phyloP scores from a whole-genome alignment of 2,329 filamentous ascomycete genomes.

The Paramyrothecium roridum region DNA sequence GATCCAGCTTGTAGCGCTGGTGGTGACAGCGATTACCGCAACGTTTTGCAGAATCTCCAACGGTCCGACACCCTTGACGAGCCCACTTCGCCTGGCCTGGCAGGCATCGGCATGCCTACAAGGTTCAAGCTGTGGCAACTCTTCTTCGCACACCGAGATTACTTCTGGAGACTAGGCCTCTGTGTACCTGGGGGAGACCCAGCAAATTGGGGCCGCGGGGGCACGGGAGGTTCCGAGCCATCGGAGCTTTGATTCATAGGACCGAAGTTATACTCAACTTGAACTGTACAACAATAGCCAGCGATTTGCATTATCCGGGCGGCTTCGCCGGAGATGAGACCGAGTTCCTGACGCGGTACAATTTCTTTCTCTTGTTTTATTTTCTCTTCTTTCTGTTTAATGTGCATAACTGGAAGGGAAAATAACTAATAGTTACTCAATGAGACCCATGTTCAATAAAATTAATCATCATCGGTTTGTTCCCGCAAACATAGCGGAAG shows the following conservation, averaged over 20 bases:
- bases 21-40: slow-evolving; percentile 36
- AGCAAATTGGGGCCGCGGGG: slow-evolving; percentile 59
- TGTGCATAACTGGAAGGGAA: too few relatives aligned
- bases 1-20: slow-evolving; percentile 72
- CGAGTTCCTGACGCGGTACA: too few relatives aligned
- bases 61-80: slow-evolving; percentile 16
- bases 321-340: too few relatives aligned
- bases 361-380: too few relatives aligned
- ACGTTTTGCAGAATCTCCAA: slow-evolving; percentile 17
- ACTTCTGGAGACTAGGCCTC: slow-evolving; percentile 90
- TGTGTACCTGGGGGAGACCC: slow-evolving; percentile 81
- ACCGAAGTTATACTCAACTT: too few relatives aligned
- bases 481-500: too few relatives aligned
- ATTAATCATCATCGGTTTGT: too few relatives aligned
- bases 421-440: too few relatives aligned
- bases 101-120: slow-evolving; percentile 50
- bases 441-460: too few relatives aligned
- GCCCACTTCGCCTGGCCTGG: slow-evolving; percentile 17
- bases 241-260: slow-evolving; percentile 32
- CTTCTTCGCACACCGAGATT: slow-evolving; percentile 91
- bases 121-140: slow-evolving; percentile 82
- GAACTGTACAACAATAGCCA: too few relatives aligned
- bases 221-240: slow-evolving; percentile 34
- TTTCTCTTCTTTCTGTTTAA: too few relatives aligned
- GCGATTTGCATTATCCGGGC: too few relatives aligned